phyloP scores from a whole-genome alignment of 768 basidiomycete species.

The Mycena galericulata region DNA sequence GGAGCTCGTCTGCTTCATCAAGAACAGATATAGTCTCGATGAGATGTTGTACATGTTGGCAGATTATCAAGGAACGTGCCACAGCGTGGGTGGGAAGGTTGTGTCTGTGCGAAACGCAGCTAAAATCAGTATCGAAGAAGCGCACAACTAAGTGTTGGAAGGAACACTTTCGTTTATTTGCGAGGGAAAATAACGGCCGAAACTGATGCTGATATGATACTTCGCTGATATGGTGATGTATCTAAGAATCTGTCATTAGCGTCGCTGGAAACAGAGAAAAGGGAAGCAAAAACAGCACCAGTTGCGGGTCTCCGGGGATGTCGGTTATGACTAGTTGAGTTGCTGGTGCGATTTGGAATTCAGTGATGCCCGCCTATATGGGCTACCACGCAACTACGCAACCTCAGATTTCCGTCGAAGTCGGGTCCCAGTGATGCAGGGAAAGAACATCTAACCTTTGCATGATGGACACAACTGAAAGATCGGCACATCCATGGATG shows the following conservation, averaged over 20 bases:
- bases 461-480: too few species aligned
- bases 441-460: too few species aligned
- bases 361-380: too few species aligned
- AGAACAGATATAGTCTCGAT: neutral
- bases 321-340: too few species aligned
- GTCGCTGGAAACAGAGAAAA: neutral
- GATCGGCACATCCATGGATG: too few species aligned
- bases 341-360: too few species aligned
- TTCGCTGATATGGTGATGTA: constrained; percentile 20
- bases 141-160: neutral
- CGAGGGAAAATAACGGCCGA: neutral
- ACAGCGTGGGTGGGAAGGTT: neutral
- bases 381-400: too few species aligned
- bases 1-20: neutral
- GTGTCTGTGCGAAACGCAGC: neutral
- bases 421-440: too few species aligned
- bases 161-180: neutral
- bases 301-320: too few species aligned
- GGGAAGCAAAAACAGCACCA: too few species aligned
- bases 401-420: too few species aligned
- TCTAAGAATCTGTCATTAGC: neutral
- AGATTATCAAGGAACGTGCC: neutral
- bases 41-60: neutral
- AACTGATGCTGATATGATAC: constrained; percentile 20
- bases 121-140: too few species aligned